A percentile compares a stretch with the other conserved stretches of the same genome.
Conservation (phyloP, 1,139 yeast genomes). For the Ogataea hybrid region DNA sequence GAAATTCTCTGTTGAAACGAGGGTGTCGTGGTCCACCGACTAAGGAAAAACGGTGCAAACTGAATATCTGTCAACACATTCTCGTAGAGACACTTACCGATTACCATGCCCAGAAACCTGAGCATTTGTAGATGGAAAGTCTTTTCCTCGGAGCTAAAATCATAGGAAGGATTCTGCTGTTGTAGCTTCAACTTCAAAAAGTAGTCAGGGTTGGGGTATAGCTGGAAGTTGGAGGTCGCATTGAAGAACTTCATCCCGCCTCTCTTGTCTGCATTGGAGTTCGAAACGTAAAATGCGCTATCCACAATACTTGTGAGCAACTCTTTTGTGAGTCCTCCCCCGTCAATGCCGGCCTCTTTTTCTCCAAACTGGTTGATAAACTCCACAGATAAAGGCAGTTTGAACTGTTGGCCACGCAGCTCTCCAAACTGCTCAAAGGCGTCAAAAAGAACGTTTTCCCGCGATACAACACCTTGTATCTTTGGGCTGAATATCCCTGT, state of each 20-base stretch:
- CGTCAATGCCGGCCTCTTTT: constrained; percentile 85
- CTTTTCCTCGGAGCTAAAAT: constrained; percentile 21
- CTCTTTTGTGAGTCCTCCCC: constrained; percentile 96
- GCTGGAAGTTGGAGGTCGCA: constrained; percentile 53
- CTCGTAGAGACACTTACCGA: constrained; percentile 92
- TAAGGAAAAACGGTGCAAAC: constrained; percentile 85
- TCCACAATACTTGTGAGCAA: constrained; percentile 70
- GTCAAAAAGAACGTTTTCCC: constrained; percentile 71
- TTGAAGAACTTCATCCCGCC: constrained; percentile 45
- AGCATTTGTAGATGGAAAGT: constrained; percentile 26
- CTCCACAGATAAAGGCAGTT: constrained; percentile 57
- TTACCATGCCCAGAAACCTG: constrained; percentile 71
- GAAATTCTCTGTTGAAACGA: constrained; percentile 45
- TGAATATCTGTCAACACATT: constrained; percentile 76
- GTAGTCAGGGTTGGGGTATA: constrained; percentile 73
- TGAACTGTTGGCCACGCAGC: constrained; percentile 53
- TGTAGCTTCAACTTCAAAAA: constrained; percentile 36
- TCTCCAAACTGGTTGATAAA: constrained; percentile 74
- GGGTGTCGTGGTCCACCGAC: constrained; percentile 49
- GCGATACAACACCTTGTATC: constrained; percentile 55
- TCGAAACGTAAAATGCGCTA: constrained; percentile 55
- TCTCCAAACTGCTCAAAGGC: constrained; percentile 61
- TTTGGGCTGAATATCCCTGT: constrained; percentile 25
- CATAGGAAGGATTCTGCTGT: constrained; percentile 18
- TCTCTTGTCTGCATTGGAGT: constrained; percentile 31